Evolutionary conservation across 2,329 filamentous ascomycete genomes (phyloP), one percentile per base, ranked within the genome.

Genomic region (Ophiostoma populinum): DNA sequence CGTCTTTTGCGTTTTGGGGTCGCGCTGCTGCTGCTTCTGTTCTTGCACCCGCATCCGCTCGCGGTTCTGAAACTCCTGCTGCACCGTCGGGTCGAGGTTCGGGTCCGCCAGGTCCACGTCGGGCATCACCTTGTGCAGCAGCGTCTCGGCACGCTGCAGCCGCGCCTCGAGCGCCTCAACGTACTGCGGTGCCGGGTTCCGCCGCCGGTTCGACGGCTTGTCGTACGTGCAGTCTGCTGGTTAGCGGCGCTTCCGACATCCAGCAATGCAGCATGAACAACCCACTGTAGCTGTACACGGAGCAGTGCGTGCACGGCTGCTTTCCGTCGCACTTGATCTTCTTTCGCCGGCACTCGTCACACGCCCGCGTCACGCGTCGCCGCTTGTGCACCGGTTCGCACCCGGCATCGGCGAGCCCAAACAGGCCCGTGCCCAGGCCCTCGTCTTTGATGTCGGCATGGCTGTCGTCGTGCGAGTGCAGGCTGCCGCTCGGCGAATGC

Each of bases 231-330:
- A 94, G 52, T 92, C 85, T 93, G 11, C 6, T 15, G 3, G 15
- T 10, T 19, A 12, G 24, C 10, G 12, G n/a, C 4, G 15, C 15
- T 28, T 28, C 16, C 7, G 2, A 7, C 15, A 7, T n/a, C 3
- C 18, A 21, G 9, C 9, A n/a, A n/a, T 31, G n/a, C 17, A 24
- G 25, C 20, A 34, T 6, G 11, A 8, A 6, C 11, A 5, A 13
- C 38, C 24, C 24, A 43, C 90, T 87, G 63, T 98, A 98, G 53
- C 85, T 94, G 56, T 98, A 98, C 33, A 95, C 85, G 9, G 86
- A 92, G 55, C 90, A 98, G 56, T 95, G 90, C 0, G 86, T 94
- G 56, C 81, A 90, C 8, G 81, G 81, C 52, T 86, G 80, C 54
- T 85, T 83, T 46, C 80, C 80, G 52, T 86, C 80, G 47, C 80